Evolutionary conservation across 2,329 filamentous ascomycete genomes (phyloP).

Genomic region (Calonectria multiphialidica): DNA sequence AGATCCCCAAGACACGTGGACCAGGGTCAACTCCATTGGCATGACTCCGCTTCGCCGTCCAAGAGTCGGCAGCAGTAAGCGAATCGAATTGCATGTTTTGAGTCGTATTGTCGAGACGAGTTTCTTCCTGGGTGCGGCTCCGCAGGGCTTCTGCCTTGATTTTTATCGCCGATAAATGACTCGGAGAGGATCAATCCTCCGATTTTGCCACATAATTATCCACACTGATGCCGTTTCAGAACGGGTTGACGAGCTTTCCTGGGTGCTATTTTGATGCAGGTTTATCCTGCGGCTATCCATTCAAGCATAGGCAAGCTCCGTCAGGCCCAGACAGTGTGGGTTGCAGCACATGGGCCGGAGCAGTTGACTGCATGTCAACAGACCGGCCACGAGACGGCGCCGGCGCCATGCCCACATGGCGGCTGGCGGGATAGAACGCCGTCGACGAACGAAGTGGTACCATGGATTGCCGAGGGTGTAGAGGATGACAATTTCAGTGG

Average conservation of each 20-base stretch:
- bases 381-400: conserved; percentile 26
- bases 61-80: background rate
- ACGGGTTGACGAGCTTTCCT: background rate
- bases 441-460: conserved; percentile 33
- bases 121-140: background rate
- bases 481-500: conserved; percentile 21
- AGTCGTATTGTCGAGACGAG: background rate
- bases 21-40: background rate
- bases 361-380: conserved; percentile 16
- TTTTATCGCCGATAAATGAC: background rate
- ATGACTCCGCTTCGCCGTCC: background rate
- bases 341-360: conserved; percentile 5
- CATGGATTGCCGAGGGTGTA: conserved; percentile 32
- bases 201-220: background rate
- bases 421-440: conserved; percentile 34
- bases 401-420: conserved; percentile 36
- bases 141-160: background rate
- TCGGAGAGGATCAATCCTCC: background rate
- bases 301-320: background rate
- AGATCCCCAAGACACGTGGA: conserved; percentile 9
- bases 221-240: conserved; percentile 6
- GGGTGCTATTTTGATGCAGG: background rate
- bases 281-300: background rate
- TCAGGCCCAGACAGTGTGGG: conserved; percentile 4
- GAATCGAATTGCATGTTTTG: background rate